phyloP scores from a whole-genome alignment of 257 asterid genomes.

The Fraxinus anomala region DNA sequence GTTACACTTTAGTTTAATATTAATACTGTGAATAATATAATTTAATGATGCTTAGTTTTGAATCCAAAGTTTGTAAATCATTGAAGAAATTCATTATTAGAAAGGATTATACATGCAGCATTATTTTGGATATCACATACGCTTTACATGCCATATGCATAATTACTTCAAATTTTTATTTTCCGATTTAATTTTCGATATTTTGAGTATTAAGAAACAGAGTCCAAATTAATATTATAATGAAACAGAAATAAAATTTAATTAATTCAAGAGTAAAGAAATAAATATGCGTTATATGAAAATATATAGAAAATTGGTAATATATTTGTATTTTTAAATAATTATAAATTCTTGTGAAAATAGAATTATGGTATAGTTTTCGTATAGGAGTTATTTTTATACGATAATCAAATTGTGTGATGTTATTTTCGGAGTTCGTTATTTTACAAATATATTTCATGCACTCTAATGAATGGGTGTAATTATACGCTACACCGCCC shows the following conservation, averaged over 20 bases:
- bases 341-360: no score
- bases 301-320: no score
- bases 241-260: not conserved
- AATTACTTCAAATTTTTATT: conserved; percentile 15
- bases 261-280: not conserved
- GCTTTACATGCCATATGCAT: conserved; percentile 20
- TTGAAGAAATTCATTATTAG: conserved; percentile 24
- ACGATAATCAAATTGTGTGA: no score
- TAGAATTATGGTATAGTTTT: no score
- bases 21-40: conserved; percentile 18
- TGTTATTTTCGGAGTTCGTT: no score
- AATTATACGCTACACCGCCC: no score
- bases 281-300: no score
- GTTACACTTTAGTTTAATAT: not conserved
- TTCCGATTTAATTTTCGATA: not conserved
- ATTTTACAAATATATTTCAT: no score
- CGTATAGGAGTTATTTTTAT: no score
- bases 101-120: conserved; percentile 22
- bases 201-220: not conserved
- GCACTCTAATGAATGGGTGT: no score
- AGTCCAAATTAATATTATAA: not conserved
- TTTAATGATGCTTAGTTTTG: conserved; percentile 32
- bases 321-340: no score
- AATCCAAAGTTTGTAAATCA: conserved; percentile 28
- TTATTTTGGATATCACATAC: conserved; percentile 23